Conservation (phyloP, 306 rosid genomes). For the Pyrus betulifolia region DNA sequence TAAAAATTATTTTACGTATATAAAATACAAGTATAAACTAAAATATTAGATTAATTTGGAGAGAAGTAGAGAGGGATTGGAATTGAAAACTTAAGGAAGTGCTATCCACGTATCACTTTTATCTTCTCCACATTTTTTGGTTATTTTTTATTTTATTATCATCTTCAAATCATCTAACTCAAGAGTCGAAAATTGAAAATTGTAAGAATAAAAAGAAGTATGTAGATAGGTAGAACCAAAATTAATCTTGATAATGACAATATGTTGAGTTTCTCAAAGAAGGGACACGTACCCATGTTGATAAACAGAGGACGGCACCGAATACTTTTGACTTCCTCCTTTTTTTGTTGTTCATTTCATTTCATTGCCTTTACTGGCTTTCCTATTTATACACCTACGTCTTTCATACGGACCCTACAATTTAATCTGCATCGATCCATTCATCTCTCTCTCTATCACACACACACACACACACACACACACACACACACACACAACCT, state of each 20-base stretch:
- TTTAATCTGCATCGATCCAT: background rate
- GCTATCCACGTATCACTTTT: too few relatives aligned
- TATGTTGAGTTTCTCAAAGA: background rate
- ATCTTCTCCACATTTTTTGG: too few relatives aligned
- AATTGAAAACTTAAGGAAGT: background rate
- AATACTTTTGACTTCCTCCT: slow-evolving; percentile 52
- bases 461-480: too few relatives aligned
- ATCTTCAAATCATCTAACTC: too few relatives aligned
- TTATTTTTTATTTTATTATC: too few relatives aligned
- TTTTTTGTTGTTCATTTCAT: background rate
- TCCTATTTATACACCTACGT: slow-evolving; percentile 51
- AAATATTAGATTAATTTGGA: background rate
- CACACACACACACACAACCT: background rate
- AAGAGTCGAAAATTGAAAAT: too few relatives aligned
- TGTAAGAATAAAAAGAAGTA: too few relatives aligned
- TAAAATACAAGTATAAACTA: background rate
- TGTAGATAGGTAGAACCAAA: too few relatives aligned
- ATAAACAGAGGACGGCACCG: slow-evolving; percentile 71
- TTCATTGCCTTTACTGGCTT: background rate
- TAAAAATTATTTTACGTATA: background rate
- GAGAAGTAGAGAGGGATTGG: background rate
- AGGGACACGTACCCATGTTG: slow-evolving; percentile 57
- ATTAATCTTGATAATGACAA: slow-evolving; percentile 2
- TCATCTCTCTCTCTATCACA: slow-evolving; percentile 1
- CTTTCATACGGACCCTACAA: slow-evolving; percentile 36